phyloP scores from a whole-genome alignment of 192 early-diverging fungal genomes.

The Coemansia sp. region DNA sequence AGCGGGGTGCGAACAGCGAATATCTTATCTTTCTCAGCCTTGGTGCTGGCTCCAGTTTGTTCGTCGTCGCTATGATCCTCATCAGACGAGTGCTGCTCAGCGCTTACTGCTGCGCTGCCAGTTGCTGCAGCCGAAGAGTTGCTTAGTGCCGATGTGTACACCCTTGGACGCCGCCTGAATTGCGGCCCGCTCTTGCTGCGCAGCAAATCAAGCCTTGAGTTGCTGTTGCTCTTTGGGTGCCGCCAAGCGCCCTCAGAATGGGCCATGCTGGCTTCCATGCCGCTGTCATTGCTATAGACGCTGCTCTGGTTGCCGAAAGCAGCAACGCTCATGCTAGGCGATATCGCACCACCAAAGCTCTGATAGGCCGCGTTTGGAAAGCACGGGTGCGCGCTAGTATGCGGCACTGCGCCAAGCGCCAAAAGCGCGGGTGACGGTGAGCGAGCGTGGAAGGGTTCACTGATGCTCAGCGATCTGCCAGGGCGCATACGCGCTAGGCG shows the following conservation, averaged over 20 bases:
- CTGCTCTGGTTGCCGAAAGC: neutral
- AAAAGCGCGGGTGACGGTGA: conserved; percentile 25
- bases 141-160: neutral
- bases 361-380: conserved; percentile 3
- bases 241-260: neutral
- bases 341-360: neutral
- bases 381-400: conserved; percentile 17
- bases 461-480: conserved; percentile 30
- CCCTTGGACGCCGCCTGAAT: neutral
- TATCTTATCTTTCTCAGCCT: neutral
- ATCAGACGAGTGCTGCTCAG: conserved; percentile 12
- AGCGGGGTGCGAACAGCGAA: conserved; percentile 28
- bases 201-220: neutral
- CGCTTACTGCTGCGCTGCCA: neutral
- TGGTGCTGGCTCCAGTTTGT: neutral
- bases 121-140: neutral
- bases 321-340: neutral
- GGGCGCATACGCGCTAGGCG: conserved; percentile 19
- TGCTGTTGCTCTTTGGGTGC: neutral
- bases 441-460: conserved; percentile 23
- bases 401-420: conserved; percentile 1
- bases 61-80: conserved; percentile 20
- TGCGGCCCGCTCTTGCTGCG: conserved; percentile 3
- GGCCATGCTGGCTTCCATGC: neutral
- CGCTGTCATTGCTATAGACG: neutral